These are phyloP conservation scores for Nephromyces sp. DNA, from an alignment of 169 alveolate genomes.

Conservation along the genomic window DNA sequence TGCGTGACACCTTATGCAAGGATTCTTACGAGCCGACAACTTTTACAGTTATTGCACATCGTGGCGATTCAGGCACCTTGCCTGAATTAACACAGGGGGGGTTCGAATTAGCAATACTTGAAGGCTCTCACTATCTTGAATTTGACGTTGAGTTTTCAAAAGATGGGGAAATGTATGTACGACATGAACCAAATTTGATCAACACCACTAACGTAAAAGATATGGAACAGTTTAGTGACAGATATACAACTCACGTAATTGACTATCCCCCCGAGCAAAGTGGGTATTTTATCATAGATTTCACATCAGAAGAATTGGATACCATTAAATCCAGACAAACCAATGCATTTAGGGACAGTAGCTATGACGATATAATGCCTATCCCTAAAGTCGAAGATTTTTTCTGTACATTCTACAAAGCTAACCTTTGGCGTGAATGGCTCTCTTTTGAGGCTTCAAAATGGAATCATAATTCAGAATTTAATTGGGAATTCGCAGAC, in stretches of 20 bases:
- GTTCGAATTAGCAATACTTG: background rate
- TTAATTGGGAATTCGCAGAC: too few species aligned
- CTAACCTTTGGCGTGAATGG: too few species aligned
- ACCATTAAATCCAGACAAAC: background rate
- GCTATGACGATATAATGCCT: background rate
- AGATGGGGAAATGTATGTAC: background rate
- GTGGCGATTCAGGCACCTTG: background rate
- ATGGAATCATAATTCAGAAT: too few species aligned
- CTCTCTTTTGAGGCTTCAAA: too few species aligned
- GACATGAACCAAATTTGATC: background rate
- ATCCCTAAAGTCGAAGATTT: background rate
- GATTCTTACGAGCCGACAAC: background rate
- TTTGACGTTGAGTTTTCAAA: background rate
- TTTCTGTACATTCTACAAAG: background rate
- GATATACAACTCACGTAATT: background rate
- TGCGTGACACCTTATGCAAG: background rate
- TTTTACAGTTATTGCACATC: background rate
- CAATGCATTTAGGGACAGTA: background rate
- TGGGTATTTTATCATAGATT: background rate
- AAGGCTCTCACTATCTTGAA: background rate
- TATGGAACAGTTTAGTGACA: background rate
- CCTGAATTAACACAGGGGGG: background rate
- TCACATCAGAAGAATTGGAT: background rate
- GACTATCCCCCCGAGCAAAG: background rate
- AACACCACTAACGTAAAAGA: background rate